Evolutionary conservation across 179 eudicot genomes (phyloP).

Genomic region (Spergularia azorica): DNA sequence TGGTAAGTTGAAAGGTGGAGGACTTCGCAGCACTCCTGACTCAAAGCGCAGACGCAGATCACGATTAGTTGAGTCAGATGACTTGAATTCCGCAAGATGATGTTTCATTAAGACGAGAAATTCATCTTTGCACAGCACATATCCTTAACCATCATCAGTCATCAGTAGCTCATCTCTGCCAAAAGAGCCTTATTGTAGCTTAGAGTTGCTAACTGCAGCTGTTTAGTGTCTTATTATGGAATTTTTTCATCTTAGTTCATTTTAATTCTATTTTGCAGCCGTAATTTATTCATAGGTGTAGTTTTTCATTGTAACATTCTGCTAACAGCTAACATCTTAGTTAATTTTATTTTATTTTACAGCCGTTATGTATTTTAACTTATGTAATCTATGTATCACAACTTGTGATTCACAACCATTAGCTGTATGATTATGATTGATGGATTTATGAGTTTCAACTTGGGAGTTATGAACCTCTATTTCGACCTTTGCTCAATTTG

Average conservation of each 20-base stretch:
- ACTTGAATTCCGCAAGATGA: slow-evolving; percentile 45
- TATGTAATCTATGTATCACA: slow-evolving; percentile 31
- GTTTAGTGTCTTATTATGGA: slow-evolving; percentile 16
- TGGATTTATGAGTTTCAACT: not conserved
- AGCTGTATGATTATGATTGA: not conserved
- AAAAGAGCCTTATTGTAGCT: slow-evolving; percentile 22
- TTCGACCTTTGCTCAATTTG: not conserved
- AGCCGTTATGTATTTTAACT: not conserved
- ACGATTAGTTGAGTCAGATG: slow-evolving; percentile 41
- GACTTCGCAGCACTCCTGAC: slow-evolving; percentile 56
- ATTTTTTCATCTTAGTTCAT: not conserved
- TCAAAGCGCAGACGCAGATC: slow-evolving; percentile 71
- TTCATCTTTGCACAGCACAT: not conserved
- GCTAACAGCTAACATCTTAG: too few species aligned
- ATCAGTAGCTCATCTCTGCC: not conserved
- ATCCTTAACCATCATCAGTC: too few species aligned
- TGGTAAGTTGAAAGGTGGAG: slow-evolving; percentile 39
- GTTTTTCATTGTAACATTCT: slow-evolving; percentile 23
- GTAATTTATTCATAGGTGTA: slow-evolving; percentile 18
- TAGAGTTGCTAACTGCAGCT: slow-evolving; percentile 21
- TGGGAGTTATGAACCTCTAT: not conserved
- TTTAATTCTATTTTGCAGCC: not conserved
- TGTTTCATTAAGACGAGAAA: not conserved
- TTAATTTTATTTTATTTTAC: not conserved
- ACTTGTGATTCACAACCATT: not conserved